Percentiles rank a stretch among this genome's conserved stretches.
Conservation (phyloP, 306 rosid genomes). For the Vachellia collinsii region DNA sequence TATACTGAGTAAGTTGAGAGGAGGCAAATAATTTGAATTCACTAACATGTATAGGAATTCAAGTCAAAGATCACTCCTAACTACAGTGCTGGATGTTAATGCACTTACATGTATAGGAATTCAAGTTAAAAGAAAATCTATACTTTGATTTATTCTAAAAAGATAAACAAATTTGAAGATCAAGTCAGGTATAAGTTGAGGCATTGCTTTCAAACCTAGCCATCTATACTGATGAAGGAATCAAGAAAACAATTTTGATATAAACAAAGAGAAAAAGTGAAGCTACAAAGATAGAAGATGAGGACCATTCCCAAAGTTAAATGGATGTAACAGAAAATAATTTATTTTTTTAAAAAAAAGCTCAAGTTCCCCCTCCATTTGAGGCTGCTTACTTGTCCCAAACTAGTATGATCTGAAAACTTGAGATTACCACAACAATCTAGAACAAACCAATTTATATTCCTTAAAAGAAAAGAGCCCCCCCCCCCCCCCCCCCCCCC, state of each 20-base stretch:
- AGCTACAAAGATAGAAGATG: neutral
- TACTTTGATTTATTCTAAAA: neutral
- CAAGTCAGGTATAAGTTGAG: neutral
- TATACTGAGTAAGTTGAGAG: conserved; percentile 14
- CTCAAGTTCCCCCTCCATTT: neutral
- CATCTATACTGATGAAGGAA: neutral
- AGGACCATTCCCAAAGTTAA: neutral
- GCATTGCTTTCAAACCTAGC: neutral
- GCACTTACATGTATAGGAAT: neutral
- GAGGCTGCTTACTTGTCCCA: neutral
- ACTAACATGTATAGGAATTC: no score
- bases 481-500: no score
- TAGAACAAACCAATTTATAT: neutral
- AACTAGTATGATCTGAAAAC: neutral
- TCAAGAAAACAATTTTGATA: neutral
- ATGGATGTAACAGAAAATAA: neutral
- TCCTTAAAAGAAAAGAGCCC: neutral
- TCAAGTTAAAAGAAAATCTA: neutral
- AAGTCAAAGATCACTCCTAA: neutral
- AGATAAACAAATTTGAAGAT: neutral
- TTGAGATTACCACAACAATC: neutral
- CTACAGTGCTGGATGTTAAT: neutral
- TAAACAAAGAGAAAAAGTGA: neutral
- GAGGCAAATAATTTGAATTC: conserved; percentile 9
- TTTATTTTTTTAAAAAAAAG: no score